A percentile compares a stretch with the other conserved stretches of the same genome.
Evolutionary conservation across 768 basidiomycete species (phyloP).

Genomic region (Hericium rajendrae): DNA sequence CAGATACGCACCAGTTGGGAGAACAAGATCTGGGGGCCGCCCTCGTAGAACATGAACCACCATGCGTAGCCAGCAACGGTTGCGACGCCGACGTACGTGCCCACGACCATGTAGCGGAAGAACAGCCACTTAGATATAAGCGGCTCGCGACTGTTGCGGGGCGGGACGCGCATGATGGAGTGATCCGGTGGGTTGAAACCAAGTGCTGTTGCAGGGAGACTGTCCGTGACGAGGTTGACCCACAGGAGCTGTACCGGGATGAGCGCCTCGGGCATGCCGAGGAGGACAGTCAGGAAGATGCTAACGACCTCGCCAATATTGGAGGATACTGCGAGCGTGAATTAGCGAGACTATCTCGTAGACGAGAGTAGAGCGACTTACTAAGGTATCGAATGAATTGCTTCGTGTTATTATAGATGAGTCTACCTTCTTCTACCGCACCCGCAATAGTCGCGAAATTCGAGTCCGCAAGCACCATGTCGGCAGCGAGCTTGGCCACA

Average conservation of each 20-base stretch:
- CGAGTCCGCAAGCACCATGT: constrained; percentile 95
- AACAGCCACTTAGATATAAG: constrained; percentile 91
- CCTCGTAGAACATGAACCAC: constrained; percentile 94
- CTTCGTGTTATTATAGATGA: constrained; percentile 99
- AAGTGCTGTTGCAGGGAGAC: constrained; percentile 91
- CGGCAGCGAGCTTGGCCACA: constrained; percentile 94
- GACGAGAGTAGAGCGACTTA: constrained; percentile 27
- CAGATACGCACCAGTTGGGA: constrained; percentile 69
- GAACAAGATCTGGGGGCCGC: constrained; percentile 89
- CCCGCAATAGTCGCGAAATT: constrained; percentile 97
- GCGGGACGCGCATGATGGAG: constrained; percentile 93
- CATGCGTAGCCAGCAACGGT: constrained; percentile 98
- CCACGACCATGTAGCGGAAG: constrained; percentile 91
- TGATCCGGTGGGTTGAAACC: constrained; percentile 98
- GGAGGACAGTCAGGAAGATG: constrained; percentile 93
- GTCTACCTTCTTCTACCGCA: constrained; percentile 93
- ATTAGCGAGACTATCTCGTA: constrained; percentile 6
- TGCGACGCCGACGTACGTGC: constrained; percentile 87
- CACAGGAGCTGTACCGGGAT: constrained; percentile 97
- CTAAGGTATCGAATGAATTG: constrained; percentile 99
- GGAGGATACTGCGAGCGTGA: constrained; percentile 55
- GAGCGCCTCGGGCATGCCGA: constrained; percentile 99
- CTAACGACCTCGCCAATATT: constrained; percentile 97
- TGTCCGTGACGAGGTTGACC: constrained; percentile 97
- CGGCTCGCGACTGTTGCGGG: constrained; percentile 82